Percentiles rank a stretch among this genome's conserved stretches.
These are phyloP conservation scores for Sclerospora graminicola DNA, from an alignment of 352 stramenopile species.

Conservation along the genomic window DNA sequence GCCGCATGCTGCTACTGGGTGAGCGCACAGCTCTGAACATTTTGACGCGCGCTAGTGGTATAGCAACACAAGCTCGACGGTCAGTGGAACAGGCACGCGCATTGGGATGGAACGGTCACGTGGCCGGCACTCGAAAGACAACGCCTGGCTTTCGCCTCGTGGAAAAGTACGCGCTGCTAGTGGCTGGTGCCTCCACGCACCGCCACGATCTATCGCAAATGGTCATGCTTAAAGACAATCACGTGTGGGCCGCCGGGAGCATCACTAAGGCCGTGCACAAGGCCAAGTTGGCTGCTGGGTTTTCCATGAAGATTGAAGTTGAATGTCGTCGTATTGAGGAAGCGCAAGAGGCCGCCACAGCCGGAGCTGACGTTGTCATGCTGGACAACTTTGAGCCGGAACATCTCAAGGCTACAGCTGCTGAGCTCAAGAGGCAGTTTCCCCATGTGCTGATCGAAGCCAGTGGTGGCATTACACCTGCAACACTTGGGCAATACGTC, in stretches of 20 bases:
- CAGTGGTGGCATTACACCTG: constrained; percentile 94
- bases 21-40: constrained; percentile 97
- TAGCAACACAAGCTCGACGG: constrained; percentile 84
- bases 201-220: constrained; percentile 97
- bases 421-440: constrained; percentile 90
- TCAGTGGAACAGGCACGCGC: constrained; percentile 54
- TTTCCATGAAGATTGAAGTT: constrained; percentile 99
- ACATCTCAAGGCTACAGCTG: constrained; percentile 86
- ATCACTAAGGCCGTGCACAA: constrained; percentile 92
- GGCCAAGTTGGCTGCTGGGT: constrained; percentile 88
- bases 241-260: constrained; percentile 92
- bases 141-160: constrained; percentile 97
- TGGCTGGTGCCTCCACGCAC: constrained; percentile 90
- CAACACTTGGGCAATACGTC: constrained; percentile 91
- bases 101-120: constrained; percentile 86
- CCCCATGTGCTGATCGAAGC: constrained; percentile 94
- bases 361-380: constrained; percentile 93
- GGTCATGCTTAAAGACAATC: constrained; percentile 99
- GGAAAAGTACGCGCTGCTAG: constrained; percentile 98
- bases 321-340: constrained; percentile 93
- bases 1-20: constrained; percentile 89
- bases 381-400: constrained; percentile 97
- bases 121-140: constrained; percentile 97
- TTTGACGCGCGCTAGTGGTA: constrained; percentile 91
- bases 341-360: constrained; percentile 84